Conservation (phyloP, 2,329 filamentous ascomycete genomes). For the Phoma sp. region DNA sequence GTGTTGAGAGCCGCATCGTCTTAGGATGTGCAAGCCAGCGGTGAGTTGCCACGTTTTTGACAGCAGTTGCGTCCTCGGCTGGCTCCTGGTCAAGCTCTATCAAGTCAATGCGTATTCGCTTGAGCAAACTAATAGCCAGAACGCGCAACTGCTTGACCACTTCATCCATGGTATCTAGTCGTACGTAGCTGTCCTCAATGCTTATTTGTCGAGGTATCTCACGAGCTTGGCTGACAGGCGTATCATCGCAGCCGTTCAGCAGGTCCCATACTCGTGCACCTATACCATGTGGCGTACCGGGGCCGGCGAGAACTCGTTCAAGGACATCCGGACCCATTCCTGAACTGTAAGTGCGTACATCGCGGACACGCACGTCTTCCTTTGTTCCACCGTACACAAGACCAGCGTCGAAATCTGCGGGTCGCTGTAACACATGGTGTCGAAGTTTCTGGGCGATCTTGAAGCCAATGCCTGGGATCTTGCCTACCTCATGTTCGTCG, state of each 20-base stretch:
- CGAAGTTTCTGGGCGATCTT: slow-evolving; percentile 76
- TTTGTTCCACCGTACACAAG: slow-evolving; percentile 59
- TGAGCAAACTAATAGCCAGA: slow-evolving; percentile 74
- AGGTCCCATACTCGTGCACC: slow-evolving; percentile 78
- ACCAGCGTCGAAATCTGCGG: slow-evolving; percentile 53
- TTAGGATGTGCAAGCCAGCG: slow-evolving; percentile 82
- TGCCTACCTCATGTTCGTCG: slow-evolving; percentile 76
- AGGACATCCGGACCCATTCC: slow-evolving; percentile 70
- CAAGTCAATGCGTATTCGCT: slow-evolving; percentile 81
- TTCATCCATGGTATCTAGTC: slow-evolving; percentile 69
- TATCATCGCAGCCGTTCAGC: slow-evolving; percentile 80
- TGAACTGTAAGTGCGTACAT: slow-evolving; percentile 70
- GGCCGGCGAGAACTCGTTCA: slow-evolving; percentile 72
- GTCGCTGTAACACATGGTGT: slow-evolving; percentile 62
- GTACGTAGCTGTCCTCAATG: slow-evolving; percentile 90
- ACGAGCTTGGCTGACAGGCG: slow-evolving; percentile 74
- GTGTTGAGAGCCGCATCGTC: slow-evolving; percentile 81
- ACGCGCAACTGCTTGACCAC: slow-evolving; percentile 73
- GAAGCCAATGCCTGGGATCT: slow-evolving; percentile 85
- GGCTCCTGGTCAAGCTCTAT: slow-evolving; percentile 58
- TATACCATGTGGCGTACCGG: slow-evolving; percentile 74
- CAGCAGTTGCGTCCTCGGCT: not conserved
- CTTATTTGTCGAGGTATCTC: slow-evolving; percentile 86
- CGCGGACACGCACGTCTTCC: slow-evolving; percentile 67
- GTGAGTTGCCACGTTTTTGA: slow-evolving; percentile 20